Conservation (phyloP, 306 rosid genomes). For the Malus sylvestris region DNA sequence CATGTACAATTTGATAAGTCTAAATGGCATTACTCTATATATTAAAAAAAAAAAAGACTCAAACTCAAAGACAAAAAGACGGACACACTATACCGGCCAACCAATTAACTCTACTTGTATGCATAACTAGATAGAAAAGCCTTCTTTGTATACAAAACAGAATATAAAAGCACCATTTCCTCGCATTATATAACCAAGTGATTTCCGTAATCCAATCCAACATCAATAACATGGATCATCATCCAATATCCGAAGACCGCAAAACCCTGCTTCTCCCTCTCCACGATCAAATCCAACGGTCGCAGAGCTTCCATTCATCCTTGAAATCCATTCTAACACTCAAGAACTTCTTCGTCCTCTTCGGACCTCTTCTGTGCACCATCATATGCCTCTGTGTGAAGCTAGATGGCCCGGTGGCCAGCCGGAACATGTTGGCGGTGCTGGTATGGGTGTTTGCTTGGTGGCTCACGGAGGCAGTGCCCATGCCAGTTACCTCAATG, state of each 20-base stretch:
- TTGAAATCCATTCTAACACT: slow-evolving; percentile 27
- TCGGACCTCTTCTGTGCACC: slow-evolving; percentile 59
- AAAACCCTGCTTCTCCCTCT: slow-evolving; percentile 66
- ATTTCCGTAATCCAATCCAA: neutral
- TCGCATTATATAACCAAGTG: neutral
- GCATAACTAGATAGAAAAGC: too few relatives aligned
- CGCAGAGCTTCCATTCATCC: slow-evolving; percentile 6
- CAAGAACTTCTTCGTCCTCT: slow-evolving; percentile 29
- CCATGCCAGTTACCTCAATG: slow-evolving; percentile 77
- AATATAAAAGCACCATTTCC: neutral
- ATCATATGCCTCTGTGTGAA: slow-evolving; percentile 43
- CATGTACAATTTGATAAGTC: too few relatives aligned
- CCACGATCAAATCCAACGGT: slow-evolving; percentile 15
- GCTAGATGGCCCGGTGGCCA: slow-evolving; percentile 28
- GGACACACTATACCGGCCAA: too few relatives aligned
- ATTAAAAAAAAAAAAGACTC: too few relatives aligned
- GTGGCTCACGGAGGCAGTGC: slow-evolving; percentile 47
- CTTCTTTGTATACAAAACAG: neutral
- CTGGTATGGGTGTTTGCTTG: slow-evolving; percentile 71
- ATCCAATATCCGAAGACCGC: slow-evolving; percentile 22
- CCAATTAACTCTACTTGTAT: too few relatives aligned
- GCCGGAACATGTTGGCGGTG: slow-evolving; percentile 69
- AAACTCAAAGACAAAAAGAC: too few relatives aligned
- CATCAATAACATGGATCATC: neutral
- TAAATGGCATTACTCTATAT: too few relatives aligned